Percentiles rank a stretch among this genome's conserved stretches.
phyloP scores from a whole-genome alignment of 805 yeast species.

The Candida railenensis region DNA sequence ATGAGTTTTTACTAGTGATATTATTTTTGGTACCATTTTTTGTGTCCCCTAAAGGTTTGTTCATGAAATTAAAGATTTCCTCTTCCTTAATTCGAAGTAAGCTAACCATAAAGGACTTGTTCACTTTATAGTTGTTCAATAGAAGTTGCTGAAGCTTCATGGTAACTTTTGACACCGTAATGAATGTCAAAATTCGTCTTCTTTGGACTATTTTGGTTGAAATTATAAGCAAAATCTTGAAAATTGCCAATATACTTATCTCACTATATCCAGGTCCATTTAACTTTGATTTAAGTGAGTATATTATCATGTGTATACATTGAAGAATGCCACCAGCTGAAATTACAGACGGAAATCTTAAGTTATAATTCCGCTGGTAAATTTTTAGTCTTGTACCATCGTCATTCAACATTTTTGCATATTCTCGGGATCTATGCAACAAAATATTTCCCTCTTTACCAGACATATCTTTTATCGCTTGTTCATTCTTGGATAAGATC shows the following conservation, averaged over 20 bases:
- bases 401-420: conserved; percentile 10
- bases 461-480: conserved; percentile 21
- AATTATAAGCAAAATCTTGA: conserved; percentile 28
- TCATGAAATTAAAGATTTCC: conserved; percentile 21
- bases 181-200: conserved; percentile 19
- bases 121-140: conserved; percentile 32
- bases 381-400: conserved; percentile 23
- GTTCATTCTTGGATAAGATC: conserved; percentile 43
- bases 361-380: conserved; percentile 14
- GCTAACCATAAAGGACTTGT: conserved; percentile 33
- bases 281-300: neutral
- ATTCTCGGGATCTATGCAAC: conserved; percentile 2
- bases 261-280: conserved; percentile 5
- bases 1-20: conserved; percentile 5
- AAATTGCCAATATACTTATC: conserved; percentile 15
- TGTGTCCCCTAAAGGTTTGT: conserved; percentile 5
- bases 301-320: neutral
- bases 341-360: conserved; percentile 8
- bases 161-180: conserved; percentile 23
- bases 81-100: conserved; percentile 31
- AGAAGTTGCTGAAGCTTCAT: conserved; percentile 28
- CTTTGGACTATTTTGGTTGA: conserved; percentile 27
- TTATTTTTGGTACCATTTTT: too few relatives aligned
- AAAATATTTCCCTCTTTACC: conserved; percentile 2
- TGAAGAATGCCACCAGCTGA: neutral